A percentile compares a stretch with the other conserved stretches of the same genome.
Evolutionary conservation across 1,139 yeast genomes (phyloP).

Genomic region (Suhomyces atakaporum): DNA sequence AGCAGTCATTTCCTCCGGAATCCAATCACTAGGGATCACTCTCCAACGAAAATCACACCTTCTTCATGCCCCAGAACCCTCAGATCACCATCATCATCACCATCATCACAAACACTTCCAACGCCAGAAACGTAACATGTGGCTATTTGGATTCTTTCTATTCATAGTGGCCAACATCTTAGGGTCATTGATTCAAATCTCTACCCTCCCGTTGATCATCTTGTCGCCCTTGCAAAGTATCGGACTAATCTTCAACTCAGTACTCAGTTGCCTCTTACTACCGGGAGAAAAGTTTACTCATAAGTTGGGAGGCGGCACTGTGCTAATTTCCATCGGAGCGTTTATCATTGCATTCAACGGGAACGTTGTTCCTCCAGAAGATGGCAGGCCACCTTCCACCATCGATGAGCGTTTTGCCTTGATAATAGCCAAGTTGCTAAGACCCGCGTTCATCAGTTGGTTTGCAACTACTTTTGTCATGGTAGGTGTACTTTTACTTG

Average conservation of each 20-base stretch:
- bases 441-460: conserved; percentile 39
- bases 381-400: conserved; percentile 26
- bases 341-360: conserved; percentile 80
- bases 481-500: conserved; percentile 27
- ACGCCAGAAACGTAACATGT: conserved; percentile 57
- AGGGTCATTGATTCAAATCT: conserved; percentile 82
- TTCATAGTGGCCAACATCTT: conserved; percentile 75
- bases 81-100: conserved; percentile 18
- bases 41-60: conserved; percentile 81
- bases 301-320: conserved; percentile 63
- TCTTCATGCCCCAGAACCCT: conserved; percentile 18
- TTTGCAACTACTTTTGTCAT: conserved; percentile 37
- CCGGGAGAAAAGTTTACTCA: conserved; percentile 68
- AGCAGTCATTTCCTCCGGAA: conserved; percentile 76
- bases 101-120: conserved; percentile 30
- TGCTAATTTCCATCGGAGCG: conserved; percentile 73
- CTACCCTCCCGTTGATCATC: conserved; percentile 79
- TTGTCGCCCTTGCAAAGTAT: conserved; percentile 84
- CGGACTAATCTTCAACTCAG: conserved; percentile 81
- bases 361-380: conserved; percentile 17
- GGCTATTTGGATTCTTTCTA: conserved; percentile 74
- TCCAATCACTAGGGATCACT: conserved; percentile 82
- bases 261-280: conserved; percentile 65
- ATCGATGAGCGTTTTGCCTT: conserved; percentile 29
- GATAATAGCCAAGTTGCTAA: conserved; percentile 28